Evolutionary conservation across 1,284 basidiomycete species (phyloP).

Genomic region (Lignosus rhinocerotis): DNA sequence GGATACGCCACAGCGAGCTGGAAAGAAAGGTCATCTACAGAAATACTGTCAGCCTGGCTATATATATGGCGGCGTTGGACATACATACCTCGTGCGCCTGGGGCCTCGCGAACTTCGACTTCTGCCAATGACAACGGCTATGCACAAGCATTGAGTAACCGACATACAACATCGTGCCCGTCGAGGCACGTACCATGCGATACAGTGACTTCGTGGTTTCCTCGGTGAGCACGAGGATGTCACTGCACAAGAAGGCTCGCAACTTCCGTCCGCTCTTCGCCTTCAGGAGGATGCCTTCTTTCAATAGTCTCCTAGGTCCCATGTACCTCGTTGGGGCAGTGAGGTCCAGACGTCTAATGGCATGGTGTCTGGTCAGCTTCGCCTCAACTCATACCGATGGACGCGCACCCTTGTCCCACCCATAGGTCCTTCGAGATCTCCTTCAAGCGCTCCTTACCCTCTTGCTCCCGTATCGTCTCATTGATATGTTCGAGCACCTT

Average conservation of each 20-base stretch:
- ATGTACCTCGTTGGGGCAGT: constrained; percentile 84
- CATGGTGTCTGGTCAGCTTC: not conserved
- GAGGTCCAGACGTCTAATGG: constrained; percentile 76
- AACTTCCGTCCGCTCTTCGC: constrained; percentile 83
- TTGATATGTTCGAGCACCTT: constrained; percentile 81
- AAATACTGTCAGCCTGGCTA: not conserved
- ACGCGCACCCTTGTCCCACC: constrained; percentile 76
- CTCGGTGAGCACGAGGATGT: constrained; percentile 80
- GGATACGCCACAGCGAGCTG: constrained; percentile 67
- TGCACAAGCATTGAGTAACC: not conserved
- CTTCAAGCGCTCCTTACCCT: constrained; percentile 72
- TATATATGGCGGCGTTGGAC: constrained; percentile 10
- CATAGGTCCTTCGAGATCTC: constrained; percentile 78
- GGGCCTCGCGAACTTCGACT: constrained; percentile 55
- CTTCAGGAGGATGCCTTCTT: constrained; percentile 80
- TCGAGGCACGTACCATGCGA: constrained; percentile 67
- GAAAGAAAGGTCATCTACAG: constrained; percentile 68
- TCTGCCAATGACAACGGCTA: constrained; percentile 75
- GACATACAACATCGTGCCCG: not conserved
- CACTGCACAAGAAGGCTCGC: constrained; percentile 76
- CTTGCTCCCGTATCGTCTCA: constrained; percentile 85
- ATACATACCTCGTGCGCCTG: constrained; percentile 46
- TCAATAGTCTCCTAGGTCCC: constrained; percentile 74
- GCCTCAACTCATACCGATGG: not conserved
- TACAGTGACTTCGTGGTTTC: constrained; percentile 69